Conservation (phyloP, 2,329 filamentous ascomycete species). For the Pestalotiopsis sp. region DNA sequence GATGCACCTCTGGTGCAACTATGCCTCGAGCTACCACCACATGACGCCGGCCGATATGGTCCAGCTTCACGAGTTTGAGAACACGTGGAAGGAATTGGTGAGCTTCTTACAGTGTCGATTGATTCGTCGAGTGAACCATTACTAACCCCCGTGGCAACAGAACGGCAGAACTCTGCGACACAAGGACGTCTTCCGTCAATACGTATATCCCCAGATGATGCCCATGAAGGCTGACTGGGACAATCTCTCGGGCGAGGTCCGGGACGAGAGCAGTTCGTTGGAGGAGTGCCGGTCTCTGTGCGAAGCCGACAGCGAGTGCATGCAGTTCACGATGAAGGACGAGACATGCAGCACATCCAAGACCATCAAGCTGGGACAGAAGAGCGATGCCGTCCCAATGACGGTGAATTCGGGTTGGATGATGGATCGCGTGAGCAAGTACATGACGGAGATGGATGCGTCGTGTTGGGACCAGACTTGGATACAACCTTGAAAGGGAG, state of each 20-base stretch:
- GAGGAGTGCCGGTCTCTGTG: constrained; percentile 26
- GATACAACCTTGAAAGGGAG: constrained; percentile 2
- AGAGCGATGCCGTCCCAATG: constrained; percentile 13
- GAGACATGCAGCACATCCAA: constrained; percentile 27
- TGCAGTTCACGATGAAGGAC: constrained; percentile 30
- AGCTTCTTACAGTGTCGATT: constrained; percentile 12
- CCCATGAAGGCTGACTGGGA: constrained; percentile 29
- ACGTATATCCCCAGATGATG: constrained; percentile 24
- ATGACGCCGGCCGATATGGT: constrained; percentile 41
- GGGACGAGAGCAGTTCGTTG: constrained; percentile 21
- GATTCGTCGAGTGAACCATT: neutral
- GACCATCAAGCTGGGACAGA: constrained; percentile 25
- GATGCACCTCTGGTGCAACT: constrained; percentile 48
- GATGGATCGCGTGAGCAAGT: constrained; percentile 27
- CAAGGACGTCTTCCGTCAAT: constrained; percentile 29
- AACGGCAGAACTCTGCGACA: constrained; percentile 27
- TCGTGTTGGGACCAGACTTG: constrained; percentile 9
- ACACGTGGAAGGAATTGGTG: constrained; percentile 31
- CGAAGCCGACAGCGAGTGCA: constrained; percentile 24
- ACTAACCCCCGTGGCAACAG: constrained; percentile 12
- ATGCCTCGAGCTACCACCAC: constrained; percentile 49
- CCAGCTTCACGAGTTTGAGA: constrained; percentile 45
- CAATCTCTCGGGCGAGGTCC: constrained; percentile 27
- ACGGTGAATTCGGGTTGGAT: constrained; percentile 31
- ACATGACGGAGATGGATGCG: constrained; percentile 25